Base-by-base conservation (phyloP, 2,329 filamentous ascomycete genomes). In the Boeremia exigua region DNA sequence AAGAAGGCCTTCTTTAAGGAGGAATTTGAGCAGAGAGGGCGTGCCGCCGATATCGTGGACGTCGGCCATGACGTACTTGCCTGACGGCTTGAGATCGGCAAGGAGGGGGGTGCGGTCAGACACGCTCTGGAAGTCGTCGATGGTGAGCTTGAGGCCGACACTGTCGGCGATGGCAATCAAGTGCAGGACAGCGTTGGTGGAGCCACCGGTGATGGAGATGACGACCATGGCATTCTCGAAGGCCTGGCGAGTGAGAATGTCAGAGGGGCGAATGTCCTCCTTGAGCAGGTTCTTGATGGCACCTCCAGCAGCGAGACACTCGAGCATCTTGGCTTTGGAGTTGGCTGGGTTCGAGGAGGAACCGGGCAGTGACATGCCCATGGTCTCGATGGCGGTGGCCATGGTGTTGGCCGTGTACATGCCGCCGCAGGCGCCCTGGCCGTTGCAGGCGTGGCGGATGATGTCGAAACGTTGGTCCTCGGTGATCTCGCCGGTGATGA, bases 391-490 rank as follows among this genome's bases (percentile, higher is more conserved):
- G 7, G 80, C 78, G 6, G 78, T 81, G 34, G 80, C 80, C 74
- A 82, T 79, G 42, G 80, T 82, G 70, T 82, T 82, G 39, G 80
- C 80, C 11, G 80, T 82, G 71, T 82, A 82, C 80, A 96, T 96
- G 67, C 91, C 91, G 74, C 91, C 91, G 69, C 91, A 96, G 11
- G 91, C 91, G 65, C 91, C 91, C 66, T 87, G 82, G 33, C 91
- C 91, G 23, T 91, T 91, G 76, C 93, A 97, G 38, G 95, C 93
- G 73, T 98, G 83, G 59, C 92, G 86, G 75, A 97, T 96, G 71
- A 98, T 94, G 77, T 98, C 95, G 76, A 92, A 96, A 48, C 95
- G 88, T 79, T 94, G 84, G 71, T 95, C 88, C 79, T 99, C 95
- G 62, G 84, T 89, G 77, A 98, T 96, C 71, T 96, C 86, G 38